Conservation (phyloP, 495 filamentous ascomycete genomes). For the Alectoria sarmentosa region DNA sequence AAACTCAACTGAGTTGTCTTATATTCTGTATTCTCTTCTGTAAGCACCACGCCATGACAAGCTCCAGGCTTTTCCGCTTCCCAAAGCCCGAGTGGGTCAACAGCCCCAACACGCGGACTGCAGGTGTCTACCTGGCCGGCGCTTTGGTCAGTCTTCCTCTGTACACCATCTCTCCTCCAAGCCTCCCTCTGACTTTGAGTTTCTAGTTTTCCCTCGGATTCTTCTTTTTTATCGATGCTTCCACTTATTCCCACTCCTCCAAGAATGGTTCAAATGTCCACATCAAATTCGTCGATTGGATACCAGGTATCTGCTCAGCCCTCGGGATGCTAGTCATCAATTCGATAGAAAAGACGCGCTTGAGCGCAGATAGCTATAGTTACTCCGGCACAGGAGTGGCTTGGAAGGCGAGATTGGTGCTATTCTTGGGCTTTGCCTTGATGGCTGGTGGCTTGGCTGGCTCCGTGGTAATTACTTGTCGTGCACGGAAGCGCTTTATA, state of each 20-base stretch:
- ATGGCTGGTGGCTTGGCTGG: slow-evolving; percentile 94
- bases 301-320: slow-evolving; percentile 87
- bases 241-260: slow-evolving; percentile 74
- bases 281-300: slow-evolving; percentile 97
- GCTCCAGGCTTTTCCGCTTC: slow-evolving; percentile 71
- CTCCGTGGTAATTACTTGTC: slow-evolving; percentile 51
- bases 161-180: not conserved
- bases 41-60: slow-evolving; percentile 36
- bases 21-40: too few species aligned
- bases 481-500: not conserved
- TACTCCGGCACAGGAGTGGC: slow-evolving; percentile 84
- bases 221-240: slow-evolving; percentile 91
- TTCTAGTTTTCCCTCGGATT: slow-evolving; percentile 89
- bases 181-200: not conserved
- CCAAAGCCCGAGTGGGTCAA: slow-evolving; percentile 84
- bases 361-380: slow-evolving; percentile 78
- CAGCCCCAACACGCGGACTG: slow-evolving; percentile 70
- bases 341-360: slow-evolving; percentile 85
- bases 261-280: slow-evolving; percentile 77
- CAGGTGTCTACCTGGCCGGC: slow-evolving; percentile 79
- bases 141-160: slow-evolving; percentile 59
- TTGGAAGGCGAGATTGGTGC: slow-evolving; percentile 92
- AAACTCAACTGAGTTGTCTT: not conserved
- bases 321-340: slow-evolving; percentile 99
- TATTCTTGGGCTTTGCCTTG: slow-evolving; percentile 92